Evolutionary conservation across 306 rosid genomes (phyloP), one percentile per base, ranked within the genome.

Genomic region (Cotoneaster glaucophyllus): DNA sequence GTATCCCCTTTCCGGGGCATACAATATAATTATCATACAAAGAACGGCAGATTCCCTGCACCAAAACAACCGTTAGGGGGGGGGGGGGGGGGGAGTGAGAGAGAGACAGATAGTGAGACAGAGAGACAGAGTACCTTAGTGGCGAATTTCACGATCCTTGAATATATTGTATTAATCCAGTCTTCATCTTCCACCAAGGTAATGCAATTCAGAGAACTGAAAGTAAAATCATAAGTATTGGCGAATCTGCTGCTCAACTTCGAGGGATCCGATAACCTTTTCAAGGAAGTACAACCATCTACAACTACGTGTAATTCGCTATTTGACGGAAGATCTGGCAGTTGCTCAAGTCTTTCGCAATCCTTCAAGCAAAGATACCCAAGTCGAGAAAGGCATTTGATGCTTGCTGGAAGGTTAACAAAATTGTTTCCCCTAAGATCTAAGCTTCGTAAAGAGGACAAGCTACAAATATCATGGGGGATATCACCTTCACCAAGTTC

Each of bases 301-400:
- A 70, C 13, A 4, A 0, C 0, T 4, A 80, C 4, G 1, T 2
- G 0, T 32, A 52, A 8, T 4, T 34, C 0, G 3, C 6, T 37
- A 37, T 26, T 74, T 32, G 70, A 15, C 0, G 85, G 72, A 8
- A 72, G 67, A 11, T 66, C 18, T 0, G 79, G 81, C 34, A 77
- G 17, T 15, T 28, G 29, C 19, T 31, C 2, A 59, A 82, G 81
- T 43, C 59, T 82, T 44, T 10, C 1, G 70, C 85, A 82, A 4
- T 5, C 2, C 0, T 0, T 1, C 14, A 82, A 22, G 0, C 0
- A 0, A 22, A 77, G 11, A 1, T 0, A 0, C 11, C 0, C 19
- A 3, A 82, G 63, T 41, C 37, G 53, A 8, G 73, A 44, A 62
- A 82, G 81, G 65, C 34, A 14, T 4, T 21, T 48, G 11, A 77